phyloP scores from a whole-genome alignment of 345 rosid species.

The Noccaea bulbosa region DNA sequence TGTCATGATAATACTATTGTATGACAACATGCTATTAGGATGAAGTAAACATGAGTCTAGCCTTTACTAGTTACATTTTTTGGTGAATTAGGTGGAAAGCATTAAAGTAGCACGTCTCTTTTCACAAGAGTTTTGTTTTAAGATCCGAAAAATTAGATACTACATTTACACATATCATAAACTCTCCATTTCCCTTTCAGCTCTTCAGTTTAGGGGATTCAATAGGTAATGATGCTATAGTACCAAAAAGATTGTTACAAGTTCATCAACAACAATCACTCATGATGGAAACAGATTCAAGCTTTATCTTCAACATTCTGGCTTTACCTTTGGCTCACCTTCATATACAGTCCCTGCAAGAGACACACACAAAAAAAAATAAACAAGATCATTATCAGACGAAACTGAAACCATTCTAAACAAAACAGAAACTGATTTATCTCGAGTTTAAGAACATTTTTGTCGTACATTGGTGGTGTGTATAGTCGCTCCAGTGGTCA shows the following conservation, averaged over 20 bases:
- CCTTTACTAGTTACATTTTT: background rate
- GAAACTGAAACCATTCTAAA: slow-evolving; percentile 1
- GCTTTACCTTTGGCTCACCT: slow-evolving; percentile 50
- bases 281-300: slow-evolving; percentile 10
- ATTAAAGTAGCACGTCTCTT: background rate
- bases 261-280: background rate
- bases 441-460: background rate
- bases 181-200: background rate
- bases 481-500: slow-evolving; percentile 98
- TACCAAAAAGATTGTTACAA: background rate
- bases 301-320: background rate
- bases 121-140: background rate
- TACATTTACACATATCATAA: background rate
- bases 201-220: background rate
- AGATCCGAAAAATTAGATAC: background rate
- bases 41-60: background rate
- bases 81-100: background rate
- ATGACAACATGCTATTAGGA: background rate
- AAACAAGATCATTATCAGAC: background rate
- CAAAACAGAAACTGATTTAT: background rate
- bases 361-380: background rate
- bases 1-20: slow-evolving; percentile 4
- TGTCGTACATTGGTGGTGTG: slow-evolving; percentile 73
- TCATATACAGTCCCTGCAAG: slow-evolving; percentile 86
- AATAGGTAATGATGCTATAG: background rate